phyloP scores from a whole-genome alignment of 108 stramenopile genomes.

The Aurantiochytrium sp. region DNA sequence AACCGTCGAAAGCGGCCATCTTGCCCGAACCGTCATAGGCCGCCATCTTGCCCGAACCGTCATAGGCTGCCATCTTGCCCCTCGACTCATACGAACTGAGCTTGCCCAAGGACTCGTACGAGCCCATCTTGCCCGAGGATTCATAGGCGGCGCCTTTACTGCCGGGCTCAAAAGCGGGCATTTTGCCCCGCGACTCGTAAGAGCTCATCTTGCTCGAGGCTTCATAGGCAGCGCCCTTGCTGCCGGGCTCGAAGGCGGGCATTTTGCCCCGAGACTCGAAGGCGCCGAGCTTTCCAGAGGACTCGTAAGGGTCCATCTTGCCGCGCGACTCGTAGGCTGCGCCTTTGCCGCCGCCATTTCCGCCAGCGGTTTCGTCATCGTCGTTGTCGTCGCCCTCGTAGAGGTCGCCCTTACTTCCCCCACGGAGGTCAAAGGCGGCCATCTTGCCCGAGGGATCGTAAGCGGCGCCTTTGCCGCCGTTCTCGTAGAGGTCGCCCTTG shows the following conservation, averaged over 20 bases:
- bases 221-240: not conserved
- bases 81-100: not conserved
- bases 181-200: not conserved
- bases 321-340: not conserved
- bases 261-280: not conserved
- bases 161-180: not conserved
- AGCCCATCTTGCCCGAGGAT: not conserved
- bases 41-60: not conserved
- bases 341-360: not conserved
- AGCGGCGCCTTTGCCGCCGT: too few relatives aligned
- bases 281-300: not conserved
- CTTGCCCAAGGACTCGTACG: not conserved
- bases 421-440: too few relatives aligned
- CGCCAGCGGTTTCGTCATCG: too few relatives aligned
- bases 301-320: not conserved
- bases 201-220: not conserved
- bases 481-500: too few relatives aligned
- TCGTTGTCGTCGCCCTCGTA: too few relatives aligned
- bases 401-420: too few relatives aligned
- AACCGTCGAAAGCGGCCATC: not conserved
- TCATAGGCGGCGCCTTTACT: not conserved
- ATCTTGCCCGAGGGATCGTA: too few relatives aligned
- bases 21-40: not conserved
- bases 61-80: not conserved
- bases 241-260: not conserved